A percentile compares a stretch with the other conserved stretches of the same genome.
These are phyloP conservation scores for Curvularia spicifera DNA, from an alignment of 2,329 filamentous ascomycete genomes.

Conservation along the genomic window DNA sequence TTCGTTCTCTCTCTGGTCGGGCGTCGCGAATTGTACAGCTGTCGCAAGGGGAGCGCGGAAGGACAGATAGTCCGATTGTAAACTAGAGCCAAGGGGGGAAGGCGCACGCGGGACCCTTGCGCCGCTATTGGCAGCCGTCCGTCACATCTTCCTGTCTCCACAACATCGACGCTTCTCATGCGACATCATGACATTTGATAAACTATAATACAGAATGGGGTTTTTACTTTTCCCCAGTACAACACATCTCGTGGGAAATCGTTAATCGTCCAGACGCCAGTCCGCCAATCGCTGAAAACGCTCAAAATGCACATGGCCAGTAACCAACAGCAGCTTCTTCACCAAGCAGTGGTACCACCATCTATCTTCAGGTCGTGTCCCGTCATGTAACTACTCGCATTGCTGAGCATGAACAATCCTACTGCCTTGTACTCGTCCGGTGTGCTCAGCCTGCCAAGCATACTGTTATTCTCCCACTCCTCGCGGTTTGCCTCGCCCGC, in stretches of 20 bases:
- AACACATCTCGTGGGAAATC: background rate
- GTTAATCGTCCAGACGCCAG: background rate
- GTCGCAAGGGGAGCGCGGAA: conserved; percentile 31
- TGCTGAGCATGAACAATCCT: conserved; percentile 44
- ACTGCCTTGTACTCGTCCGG: conserved; percentile 47
- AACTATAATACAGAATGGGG: background rate
- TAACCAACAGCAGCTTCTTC: background rate
- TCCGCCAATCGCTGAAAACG: conserved; percentile 7
- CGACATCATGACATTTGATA: background rate
- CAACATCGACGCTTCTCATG: background rate
- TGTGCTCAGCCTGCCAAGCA: conserved; percentile 63
- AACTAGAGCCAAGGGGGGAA: conserved; percentile 21
- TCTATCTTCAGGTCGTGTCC: conserved; percentile 45
- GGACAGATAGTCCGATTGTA: conserved; percentile 44
- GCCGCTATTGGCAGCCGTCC: background rate
- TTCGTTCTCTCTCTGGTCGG: conserved; percentile 20
- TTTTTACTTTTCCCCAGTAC: background rate
- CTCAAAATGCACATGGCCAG: conserved; percentile 1
- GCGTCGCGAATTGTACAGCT: conserved; percentile 31
- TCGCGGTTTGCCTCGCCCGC: conserved; percentile 67
- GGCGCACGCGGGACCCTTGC: conserved; percentile 18
- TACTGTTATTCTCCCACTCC: conserved; percentile 81
- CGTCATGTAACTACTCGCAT: conserved; percentile 49
- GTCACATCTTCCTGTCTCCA: background rate
- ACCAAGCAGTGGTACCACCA: conserved; percentile 47